These are phyloP conservation scores for Capronia americana DNA, from an alignment of 2,329 filamentous ascomycete genomes.

Conservation along the genomic window DNA sequence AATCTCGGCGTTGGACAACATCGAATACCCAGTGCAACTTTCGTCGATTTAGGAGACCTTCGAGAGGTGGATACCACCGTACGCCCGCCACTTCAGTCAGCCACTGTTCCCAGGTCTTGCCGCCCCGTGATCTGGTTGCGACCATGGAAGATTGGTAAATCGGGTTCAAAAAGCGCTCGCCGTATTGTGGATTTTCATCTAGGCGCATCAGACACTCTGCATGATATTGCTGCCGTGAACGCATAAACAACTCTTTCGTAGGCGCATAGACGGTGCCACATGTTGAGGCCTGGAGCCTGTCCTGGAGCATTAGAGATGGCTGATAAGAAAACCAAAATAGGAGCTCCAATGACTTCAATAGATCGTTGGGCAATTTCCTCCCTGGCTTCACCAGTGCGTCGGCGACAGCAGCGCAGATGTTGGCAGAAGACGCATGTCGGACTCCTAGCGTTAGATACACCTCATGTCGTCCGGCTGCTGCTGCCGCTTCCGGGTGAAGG, in stretches of 20 bases:
- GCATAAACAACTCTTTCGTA: constrained; percentile 25
- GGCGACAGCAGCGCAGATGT: constrained; percentile 15
- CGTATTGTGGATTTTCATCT: constrained; percentile 12
- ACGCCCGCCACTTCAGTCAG: constrained; percentile 26
- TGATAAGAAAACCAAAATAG: constrained; percentile 26
- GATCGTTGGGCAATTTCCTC: background rate
- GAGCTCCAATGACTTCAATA: constrained; percentile 21
- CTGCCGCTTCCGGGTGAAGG: constrained; percentile 25
- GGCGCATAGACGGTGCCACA: background rate
- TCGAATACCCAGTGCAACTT: constrained; percentile 28
- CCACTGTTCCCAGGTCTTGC: constrained; percentile 27
- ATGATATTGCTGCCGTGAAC: constrained; percentile 17
- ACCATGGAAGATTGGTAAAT: constrained; percentile 23
- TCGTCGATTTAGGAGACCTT: constrained; percentile 5
- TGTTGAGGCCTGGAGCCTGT: constrained; percentile 7
- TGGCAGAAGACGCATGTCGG: constrained; percentile 1
- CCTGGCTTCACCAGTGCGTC: background rate
- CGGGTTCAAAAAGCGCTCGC: constrained; percentile 14
- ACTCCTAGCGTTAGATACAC: constrained; percentile 27
- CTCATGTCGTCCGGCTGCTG: constrained; percentile 11
- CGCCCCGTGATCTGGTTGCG: constrained; percentile 21
- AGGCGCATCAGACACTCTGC: constrained; percentile 21
- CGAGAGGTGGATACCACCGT: constrained; percentile 29
- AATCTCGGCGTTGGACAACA: constrained; percentile 12
- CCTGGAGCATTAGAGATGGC: background rate